Conservation (phyloP, 352 stramenopile genomes). For the Globisporangium irregulare region DNA sequence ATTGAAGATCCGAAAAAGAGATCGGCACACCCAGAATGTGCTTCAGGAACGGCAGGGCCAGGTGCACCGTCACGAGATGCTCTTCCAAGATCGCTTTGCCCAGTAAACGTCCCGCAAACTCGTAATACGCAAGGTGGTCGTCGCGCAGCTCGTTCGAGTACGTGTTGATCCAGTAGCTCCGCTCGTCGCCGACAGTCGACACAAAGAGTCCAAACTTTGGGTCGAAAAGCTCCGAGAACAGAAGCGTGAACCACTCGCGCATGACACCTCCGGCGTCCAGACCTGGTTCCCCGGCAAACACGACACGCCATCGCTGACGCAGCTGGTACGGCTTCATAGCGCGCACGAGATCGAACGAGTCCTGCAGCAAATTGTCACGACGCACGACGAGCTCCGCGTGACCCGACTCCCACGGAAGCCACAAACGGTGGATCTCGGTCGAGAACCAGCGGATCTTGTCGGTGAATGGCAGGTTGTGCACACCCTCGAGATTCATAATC, state of each 20-base stretch:
- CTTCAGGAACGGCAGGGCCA: slow-evolving; percentile 85
- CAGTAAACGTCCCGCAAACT: slow-evolving; percentile 76
- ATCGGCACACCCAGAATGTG: slow-evolving; percentile 86
- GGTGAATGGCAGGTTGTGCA: slow-evolving; percentile 74
- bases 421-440: slow-evolving; percentile 77
- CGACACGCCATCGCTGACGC: slow-evolving; percentile 75
- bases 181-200: slow-evolving; percentile 63
- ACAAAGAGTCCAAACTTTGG: slow-evolving; percentile 75
- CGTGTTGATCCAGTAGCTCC: slow-evolving; percentile 86
- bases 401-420: slow-evolving; percentile 81
- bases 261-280: slow-evolving; percentile 88
- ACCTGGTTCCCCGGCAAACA: slow-evolving; percentile 83
- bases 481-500: slow-evolving; percentile 81
- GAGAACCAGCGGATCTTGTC: slow-evolving; percentile 83
- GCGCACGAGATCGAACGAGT: slow-evolving; percentile 80
- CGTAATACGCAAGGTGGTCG: slow-evolving; percentile 79
- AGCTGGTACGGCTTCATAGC: slow-evolving; percentile 83
- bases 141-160: slow-evolving; percentile 47
- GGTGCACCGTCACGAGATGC: slow-evolving; percentile 69
- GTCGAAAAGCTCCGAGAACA: slow-evolving; percentile 83
- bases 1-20: slow-evolving; percentile 89
- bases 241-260: slow-evolving; percentile 88
- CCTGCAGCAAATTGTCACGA: slow-evolving; percentile 78
- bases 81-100: slow-evolving; percentile 88
- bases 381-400: slow-evolving; percentile 78